Base-by-base conservation (phyloP, 768 basidiomycete species). In the Suillus plorans region DNA sequence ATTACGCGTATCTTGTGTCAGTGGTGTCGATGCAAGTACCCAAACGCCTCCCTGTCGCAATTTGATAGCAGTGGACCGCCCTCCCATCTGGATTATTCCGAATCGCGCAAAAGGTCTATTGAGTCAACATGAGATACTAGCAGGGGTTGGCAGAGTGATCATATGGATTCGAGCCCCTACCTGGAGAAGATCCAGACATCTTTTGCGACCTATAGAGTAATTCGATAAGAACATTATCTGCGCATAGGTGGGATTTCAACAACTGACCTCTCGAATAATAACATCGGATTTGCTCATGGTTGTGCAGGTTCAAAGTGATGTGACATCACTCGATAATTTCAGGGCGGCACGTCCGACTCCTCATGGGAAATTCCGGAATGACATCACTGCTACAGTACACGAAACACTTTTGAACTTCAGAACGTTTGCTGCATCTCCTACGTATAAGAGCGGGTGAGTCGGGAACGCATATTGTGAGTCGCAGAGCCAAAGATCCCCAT, bases 61-160 rank as follows among this genome's bases (percentile, higher is more conserved):
- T 75, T 82, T 86, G 69, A 96, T 80, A 0, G 93, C 95, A 0
- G 94, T 96, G 8, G 92, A 89, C 53, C 95, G 81, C 22, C 94
- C 93, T 1, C 95, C 95, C 36, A 95, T 78, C 4, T 92, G 91
- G 18, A 93, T 69, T 34, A 92, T 9, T 10, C 87, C 85, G 64
- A 83, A 86, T 50, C 92, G 84, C 14, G 84, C 72, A 71, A 92
- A 93, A 1, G 90, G 89, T 53, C 90, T 90, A 63, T 47, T 34
- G 39, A 63, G 12, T 59, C 5, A 12, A 41, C 22, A 20, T 39
- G 16, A 36, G 39, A 60, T 36, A 22, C 37, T 66, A 41, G 53
- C 22, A 8, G 74, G 28, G 71, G 28, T 61, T 37, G 36, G 36
- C 53, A 34, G 5, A 34, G 20, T 20, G 59, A 37, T 36, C 31